Evolutionary conservation across 1,139 yeast species (phyloP).

Genomic region (Suhomyces terraborum): DNA sequence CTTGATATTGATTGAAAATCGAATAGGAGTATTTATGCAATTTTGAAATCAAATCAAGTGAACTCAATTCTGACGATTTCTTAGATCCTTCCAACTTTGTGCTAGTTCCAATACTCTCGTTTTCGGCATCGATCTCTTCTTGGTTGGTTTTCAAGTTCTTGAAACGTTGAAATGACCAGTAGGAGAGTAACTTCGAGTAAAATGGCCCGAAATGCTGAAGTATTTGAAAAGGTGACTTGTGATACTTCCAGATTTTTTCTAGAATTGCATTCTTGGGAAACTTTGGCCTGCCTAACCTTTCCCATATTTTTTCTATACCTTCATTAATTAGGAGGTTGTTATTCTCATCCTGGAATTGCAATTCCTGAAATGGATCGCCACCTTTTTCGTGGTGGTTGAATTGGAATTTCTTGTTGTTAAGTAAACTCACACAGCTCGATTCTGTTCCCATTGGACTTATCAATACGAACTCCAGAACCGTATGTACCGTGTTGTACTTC

Average conservation of each 20-base stretch:
- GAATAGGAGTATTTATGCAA: slow-evolving; percentile 47
- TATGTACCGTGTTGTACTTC: slow-evolving; percentile 35
- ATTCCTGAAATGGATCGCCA: slow-evolving; percentile 25
- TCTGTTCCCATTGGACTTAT: slow-evolving; percentile 54
- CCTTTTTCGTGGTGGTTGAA: slow-evolving; percentile 36
- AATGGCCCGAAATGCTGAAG: slow-evolving; percentile 44
- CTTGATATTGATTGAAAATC: slow-evolving; percentile 47
- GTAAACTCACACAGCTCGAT: slow-evolving; percentile 38
- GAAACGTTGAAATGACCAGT: slow-evolving; percentile 47
- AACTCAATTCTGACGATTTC: neutral
- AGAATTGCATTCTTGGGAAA: slow-evolving; percentile 41
- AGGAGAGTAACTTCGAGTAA: slow-evolving; percentile 43
- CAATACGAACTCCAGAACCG: slow-evolving; percentile 29
- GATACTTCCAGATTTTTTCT: slow-evolving; percentile 40
- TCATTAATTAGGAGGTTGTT: slow-evolving; percentile 22
- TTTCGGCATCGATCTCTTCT: slow-evolving; percentile 2
- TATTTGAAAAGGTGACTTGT: slow-evolving; percentile 44
- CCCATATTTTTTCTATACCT: slow-evolving; percentile 34
- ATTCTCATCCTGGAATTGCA: slow-evolving; percentile 14
- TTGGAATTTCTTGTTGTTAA: slow-evolving; percentile 35
- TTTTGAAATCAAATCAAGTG: slow-evolving; percentile 32
- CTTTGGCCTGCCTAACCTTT: slow-evolving; percentile 39
- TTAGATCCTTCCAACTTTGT: neutral
- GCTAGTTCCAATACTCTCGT: neutral
- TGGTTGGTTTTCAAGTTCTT: slow-evolving; percentile 29